Evolutionary conservation across 139 green algal species (phyloP), one percentile per base, ranked within the genome.

Genomic region (Medakamo hakoo): DNA sequence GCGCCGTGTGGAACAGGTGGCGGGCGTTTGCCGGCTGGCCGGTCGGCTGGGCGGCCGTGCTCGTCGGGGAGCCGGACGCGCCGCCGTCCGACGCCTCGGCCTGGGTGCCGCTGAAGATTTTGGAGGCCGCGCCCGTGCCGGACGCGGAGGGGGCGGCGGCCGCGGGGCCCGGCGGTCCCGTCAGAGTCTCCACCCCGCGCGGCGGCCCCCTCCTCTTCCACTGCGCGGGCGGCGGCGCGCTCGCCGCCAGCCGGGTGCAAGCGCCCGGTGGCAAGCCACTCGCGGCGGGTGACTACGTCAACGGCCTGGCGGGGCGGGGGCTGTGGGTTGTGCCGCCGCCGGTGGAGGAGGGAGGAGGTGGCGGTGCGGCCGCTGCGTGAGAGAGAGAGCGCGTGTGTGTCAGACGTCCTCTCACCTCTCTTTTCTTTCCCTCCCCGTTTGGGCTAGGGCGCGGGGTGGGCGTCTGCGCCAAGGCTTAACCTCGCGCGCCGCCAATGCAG

Each of bases 1-100:
- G 95, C 73, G 16, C 40, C 40, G 40, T 52, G 9, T 52, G 16
- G 9, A 89, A 94, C 76, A 79, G 89, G 55, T 85, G 96, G 27
- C 70, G 86, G 4, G 86, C 65, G 16, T 89, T 93, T 77, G 81
- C 78, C 14, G 78, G 78, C 16, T 94, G 83, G 87, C 86, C 90
- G 2, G 80, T 82, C 29, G 91, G 82, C 4, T 71, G 66, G 48
- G 76, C 69, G n/a, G 55, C 24, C 0, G 79, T 93, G 9, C 19
- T 58, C 26, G 26, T 86, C 19, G 52, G 57, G 19, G 70, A 76
- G n/a, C 49, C 23, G 26, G 64, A 67, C 5, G 30, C 40, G n/a
- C n/a, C n/a, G n/a, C n/a, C n/a, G n/a, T n/a, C n/a, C n/a, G n/a
- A n/a, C n/a, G n/a, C n/a, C n/a, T n/a, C n/a, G n/a, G n/a, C n/a